These are phyloP conservation scores for Epichloe baconii DNA, from an alignment of 2,329 filamentous ascomycete genomes.

Conservation along the genomic window DNA sequence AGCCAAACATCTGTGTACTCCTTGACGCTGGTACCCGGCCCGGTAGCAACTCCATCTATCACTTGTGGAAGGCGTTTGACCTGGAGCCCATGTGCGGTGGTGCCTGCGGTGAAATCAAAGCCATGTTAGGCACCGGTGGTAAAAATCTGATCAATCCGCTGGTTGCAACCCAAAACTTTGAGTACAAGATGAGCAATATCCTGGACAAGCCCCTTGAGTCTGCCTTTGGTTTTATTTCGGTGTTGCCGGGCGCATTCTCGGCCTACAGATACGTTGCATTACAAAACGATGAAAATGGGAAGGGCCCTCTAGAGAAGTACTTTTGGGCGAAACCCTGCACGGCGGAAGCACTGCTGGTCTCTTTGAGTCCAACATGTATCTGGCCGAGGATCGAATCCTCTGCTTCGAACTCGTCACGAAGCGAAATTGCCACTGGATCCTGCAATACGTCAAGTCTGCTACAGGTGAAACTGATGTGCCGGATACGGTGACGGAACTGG, in stretches of 20 bases:
- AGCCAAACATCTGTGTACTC: slow-evolving; percentile 93
- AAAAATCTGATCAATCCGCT: slow-evolving; percentile 87
- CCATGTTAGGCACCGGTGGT: slow-evolving; percentile 76
- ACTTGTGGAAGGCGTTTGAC: slow-evolving; percentile 97
- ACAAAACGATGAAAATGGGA: slow-evolving; percentile 90
- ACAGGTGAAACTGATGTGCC: slow-evolving; percentile 96
- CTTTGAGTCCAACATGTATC: slow-evolving; percentile 98
- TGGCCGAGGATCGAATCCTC: slow-evolving; percentile 95
- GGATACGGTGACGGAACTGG: slow-evolving; percentile 84
- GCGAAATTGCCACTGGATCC: slow-evolving; percentile 90
- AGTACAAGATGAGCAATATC: slow-evolving; percentile 99
- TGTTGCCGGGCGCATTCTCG: slow-evolving; percentile 95
- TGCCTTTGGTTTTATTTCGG: slow-evolving; percentile 93
- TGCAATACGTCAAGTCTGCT: slow-evolving; percentile 97
- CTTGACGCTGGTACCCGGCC: slow-evolving; percentile 94
- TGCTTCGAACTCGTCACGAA: slow-evolving; percentile 98
- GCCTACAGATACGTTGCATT: slow-evolving; percentile 90
- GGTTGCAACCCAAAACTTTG: slow-evolving; percentile 94
- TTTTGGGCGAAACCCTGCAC: slow-evolving; percentile 96
- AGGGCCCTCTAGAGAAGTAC: slow-evolving; percentile 90
- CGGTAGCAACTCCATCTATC: slow-evolving; percentile 88
- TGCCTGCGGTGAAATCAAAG: slow-evolving; percentile 97
- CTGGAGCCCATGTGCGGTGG: slow-evolving; percentile 95
- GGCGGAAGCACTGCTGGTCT: slow-evolving; percentile 83
- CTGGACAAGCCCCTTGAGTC: slow-evolving; percentile 95